phyloP scores from a whole-genome alignment of 164 flowering plant species.

The Tetracentron sinense region DNA sequence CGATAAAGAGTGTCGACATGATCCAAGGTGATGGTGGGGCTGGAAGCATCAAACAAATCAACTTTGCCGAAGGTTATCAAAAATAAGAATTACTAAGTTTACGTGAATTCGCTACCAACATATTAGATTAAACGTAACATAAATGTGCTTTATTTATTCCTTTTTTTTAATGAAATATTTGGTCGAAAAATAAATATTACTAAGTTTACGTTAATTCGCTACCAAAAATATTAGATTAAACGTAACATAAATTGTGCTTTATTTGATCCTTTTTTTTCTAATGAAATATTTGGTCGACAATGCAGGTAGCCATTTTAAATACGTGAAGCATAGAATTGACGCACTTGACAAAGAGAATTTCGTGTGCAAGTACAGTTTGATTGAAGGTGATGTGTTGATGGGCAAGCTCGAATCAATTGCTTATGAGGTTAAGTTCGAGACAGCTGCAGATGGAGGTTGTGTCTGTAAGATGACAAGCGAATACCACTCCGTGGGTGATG shows the following conservation, averaged over 20 bases:
- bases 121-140: too few relatives aligned
- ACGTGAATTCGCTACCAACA: too few relatives aligned
- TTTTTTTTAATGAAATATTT: too few relatives aligned
- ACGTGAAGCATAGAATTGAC: conserved; percentile 22
- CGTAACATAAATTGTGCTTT: too few relatives aligned
- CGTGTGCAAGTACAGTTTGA: conserved; percentile 20
- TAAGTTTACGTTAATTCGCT: too few relatives aligned
- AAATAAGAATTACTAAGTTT: too few relatives aligned
- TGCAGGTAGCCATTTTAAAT: conserved; percentile 8
- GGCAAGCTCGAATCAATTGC: conserved; percentile 10
- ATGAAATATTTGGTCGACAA: too few relatives aligned
- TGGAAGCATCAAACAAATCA: conserved; percentile 34
- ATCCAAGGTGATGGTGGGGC: conserved; percentile 31
- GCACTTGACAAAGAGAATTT: conserved; percentile 19
- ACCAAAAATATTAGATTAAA: too few relatives aligned
- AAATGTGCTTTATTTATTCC: too few relatives aligned
- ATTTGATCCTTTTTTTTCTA: too few relatives aligned
- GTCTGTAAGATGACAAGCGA: conserved; percentile 15
- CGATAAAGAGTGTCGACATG: conserved; percentile 24
- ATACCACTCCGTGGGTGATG: conserved; percentile 15
- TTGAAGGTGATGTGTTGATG: conserved; percentile 21
- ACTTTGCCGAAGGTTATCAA: conserved; percentile 34
- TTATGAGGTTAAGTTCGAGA: conserved; percentile 12
- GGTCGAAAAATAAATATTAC: too few relatives aligned
- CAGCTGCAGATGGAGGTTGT: conserved; percentile 15